Evolutionary conservation across 2,329 filamentous ascomycete genomes (phyloP), one percentile per base, ranked within the genome.

Genomic region (Trichoderma simmonsii): DNA sequence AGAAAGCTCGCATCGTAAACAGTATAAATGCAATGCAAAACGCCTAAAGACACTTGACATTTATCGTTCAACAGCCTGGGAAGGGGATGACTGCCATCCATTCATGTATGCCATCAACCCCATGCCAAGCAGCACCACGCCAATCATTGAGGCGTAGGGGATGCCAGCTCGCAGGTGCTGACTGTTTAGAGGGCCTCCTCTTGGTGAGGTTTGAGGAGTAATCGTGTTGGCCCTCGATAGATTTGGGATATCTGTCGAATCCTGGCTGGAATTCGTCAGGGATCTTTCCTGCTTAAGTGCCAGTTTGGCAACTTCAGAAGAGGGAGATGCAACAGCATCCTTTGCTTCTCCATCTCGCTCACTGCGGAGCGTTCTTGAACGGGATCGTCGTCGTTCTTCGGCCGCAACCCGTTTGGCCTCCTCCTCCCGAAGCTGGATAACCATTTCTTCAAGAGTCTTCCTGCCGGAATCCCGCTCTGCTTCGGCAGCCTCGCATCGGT

Each of bases 91-190:
- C 77, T 94, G 92, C 92, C 92, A 95, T 66, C 92, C 91, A 78
- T 96, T 96, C 76, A 96, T 86, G 81, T 94, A 95, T 56, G 92
- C 92, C 93, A 96, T 96, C 75, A 96, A 81, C 15, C 93, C 92
- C 83, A 96, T 91, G 36, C 93, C 93, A 73, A 96, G 84, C 71
- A 96, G 81, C 30, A 96, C 93, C 36, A 96, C 93, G 12, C 93
- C 92, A 60, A 96, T 82, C 88, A 95, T 94, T 2, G 92, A 94
- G 54, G 92, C 91, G 78, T 95, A 95, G 18, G 93, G 93, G 72
- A 93, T 85, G 71, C 88, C 86, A 60, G 90, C 79, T 54, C 82
- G 76, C 71, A 87, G 77, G 65, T 79, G 84, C 75, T 82, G 82
- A 61, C 87, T 84, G 71, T 79, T 84, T 73, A 79, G 78, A 73